A percentile compares a stretch with the other conserved stretches of the same genome.
phyloP scores from a whole-genome alignment of 1,139 yeast genomes.

The Cylindricascospora bacillispora region DNA sequence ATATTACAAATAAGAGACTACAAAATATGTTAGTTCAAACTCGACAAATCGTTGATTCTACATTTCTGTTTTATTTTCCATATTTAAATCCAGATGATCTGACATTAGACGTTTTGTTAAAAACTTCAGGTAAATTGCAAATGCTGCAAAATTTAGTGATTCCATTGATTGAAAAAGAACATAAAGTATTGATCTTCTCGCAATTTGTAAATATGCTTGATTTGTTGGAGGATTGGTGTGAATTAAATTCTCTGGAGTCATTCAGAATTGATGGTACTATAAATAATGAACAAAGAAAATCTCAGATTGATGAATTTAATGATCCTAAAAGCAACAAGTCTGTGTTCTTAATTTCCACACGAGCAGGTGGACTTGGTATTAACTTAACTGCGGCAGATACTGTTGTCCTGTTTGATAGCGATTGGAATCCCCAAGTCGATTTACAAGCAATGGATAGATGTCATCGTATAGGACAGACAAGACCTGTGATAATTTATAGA shows the following conservation, averaged over 20 bases:
- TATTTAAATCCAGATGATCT: conserved; percentile 37
- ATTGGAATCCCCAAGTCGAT: conserved; percentile 97
- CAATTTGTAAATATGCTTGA: conserved; percentile 78
- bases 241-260: conserved; percentile 32
- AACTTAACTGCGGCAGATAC: conserved; percentile 82
- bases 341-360: conserved; percentile 63
- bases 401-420: conserved; percentile 80
- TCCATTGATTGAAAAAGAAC: conserved; percentile 35
- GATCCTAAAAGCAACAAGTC: conserved; percentile 24
- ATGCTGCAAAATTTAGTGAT: conserved; percentile 52
- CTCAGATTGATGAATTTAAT: conserved; percentile 46
- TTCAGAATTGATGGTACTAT: conserved; percentile 74
- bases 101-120: conserved; percentile 28
- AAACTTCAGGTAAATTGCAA: conserved; percentile 59
- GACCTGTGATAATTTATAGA: conserved; percentile 72
- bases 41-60: conserved; percentile 74
- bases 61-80: conserved; percentile 73
- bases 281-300: conserved; percentile 51
- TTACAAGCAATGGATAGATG: conserved; percentile 93
- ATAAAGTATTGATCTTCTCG: conserved; percentile 66
- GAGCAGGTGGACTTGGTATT: conserved; percentile 92
- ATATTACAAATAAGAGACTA: conserved; percentile 34
- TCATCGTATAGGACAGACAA: conserved; percentile 82
- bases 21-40: conserved; percentile 71
- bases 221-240: conserved; percentile 58